Percentiles rank a stretch among this genome's conserved stretches.
These are phyloP conservation scores for Leptographium radiaticola DNA, from an alignment of 2,329 filamentous ascomycete genomes.

Conservation along the genomic window DNA sequence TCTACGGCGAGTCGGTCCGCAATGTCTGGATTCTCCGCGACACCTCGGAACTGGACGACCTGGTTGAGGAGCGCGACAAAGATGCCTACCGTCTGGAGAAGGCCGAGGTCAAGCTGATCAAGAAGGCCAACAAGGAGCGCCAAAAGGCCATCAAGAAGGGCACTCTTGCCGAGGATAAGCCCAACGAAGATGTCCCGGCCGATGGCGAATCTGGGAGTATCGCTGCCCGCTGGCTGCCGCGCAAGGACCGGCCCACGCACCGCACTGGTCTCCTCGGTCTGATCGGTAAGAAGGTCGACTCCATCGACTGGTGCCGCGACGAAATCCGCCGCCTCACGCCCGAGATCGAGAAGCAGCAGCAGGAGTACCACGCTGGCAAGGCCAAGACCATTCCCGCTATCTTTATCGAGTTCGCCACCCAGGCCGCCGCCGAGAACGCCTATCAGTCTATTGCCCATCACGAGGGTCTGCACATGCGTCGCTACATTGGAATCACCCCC, in stretches of 20 bases:
- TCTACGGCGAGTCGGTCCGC: conserved; percentile 73
- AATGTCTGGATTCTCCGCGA: conserved; percentile 76
- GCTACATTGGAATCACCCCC: conserved; percentile 72
- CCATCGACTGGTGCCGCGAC: conserved; percentile 75
- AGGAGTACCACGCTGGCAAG: conserved; percentile 50
- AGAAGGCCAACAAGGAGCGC: conserved; percentile 59
- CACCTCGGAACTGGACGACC: conserved; percentile 61
- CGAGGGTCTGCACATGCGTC: conserved; percentile 72
- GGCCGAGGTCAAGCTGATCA: conserved; percentile 77
- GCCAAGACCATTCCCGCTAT: conserved; percentile 59
- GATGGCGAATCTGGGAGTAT: conserved; percentile 57
- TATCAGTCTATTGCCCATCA: conserved; percentile 82
- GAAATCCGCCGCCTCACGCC: conserved; percentile 67
- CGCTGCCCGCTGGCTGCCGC: conserved; percentile 61
- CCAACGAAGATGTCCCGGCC: conserved; percentile 25
- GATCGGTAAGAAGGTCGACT: conserved; percentile 82
- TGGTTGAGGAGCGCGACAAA: conserved; percentile 71
- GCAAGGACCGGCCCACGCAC: conserved; percentile 66
- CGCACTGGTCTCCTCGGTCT: conserved; percentile 53
- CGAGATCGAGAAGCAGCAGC: conserved; percentile 55
- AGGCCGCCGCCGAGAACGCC: conserved; percentile 74
- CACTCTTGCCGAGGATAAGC: conserved; percentile 24
- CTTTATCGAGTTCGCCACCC: conserved; percentile 79
- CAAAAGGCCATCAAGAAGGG: conserved; percentile 54
- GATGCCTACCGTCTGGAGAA: conserved; percentile 71